Conservation (phyloP, 257 asterid genomes). For the Solanum peruvianum region DNA sequence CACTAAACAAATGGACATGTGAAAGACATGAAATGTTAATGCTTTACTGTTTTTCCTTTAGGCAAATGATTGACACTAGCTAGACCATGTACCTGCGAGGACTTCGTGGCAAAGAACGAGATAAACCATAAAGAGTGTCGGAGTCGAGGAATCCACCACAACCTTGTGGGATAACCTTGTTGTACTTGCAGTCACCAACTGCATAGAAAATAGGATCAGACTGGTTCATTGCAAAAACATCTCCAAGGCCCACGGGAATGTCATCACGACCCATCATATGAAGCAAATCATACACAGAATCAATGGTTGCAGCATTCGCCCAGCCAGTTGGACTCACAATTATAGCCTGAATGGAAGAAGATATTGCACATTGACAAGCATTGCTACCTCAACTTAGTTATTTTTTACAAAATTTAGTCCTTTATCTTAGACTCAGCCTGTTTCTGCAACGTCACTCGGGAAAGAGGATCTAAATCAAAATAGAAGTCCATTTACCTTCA, state of each 20-base stretch:
- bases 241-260: constrained; percentile 75
- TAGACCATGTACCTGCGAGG: constrained; percentile 49
- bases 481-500: constrained; percentile 36
- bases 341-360: constrained; percentile 39
- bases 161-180: constrained; percentile 69
- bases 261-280: constrained; percentile 99
- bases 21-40: not conserved
- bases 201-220: constrained; percentile 28
- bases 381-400: not conserved
- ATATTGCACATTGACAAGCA: not conserved
- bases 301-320: constrained; percentile 88
- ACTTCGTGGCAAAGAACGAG: constrained; percentile 68
- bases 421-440: not conserved
- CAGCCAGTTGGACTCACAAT: constrained; percentile 78
- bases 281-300: constrained; percentile 62
- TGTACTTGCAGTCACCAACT: constrained; percentile 77
- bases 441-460: not conserved
- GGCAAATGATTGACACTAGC: not conserved
- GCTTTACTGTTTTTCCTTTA: not conserved
- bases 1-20: not conserved
- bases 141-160: constrained; percentile 80
- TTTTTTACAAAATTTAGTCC: not conserved
- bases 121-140: constrained; percentile 71
- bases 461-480: not conserved
- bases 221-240: constrained; percentile 46